These are phyloP conservation scores for Sporisorium reilianum DNA, from an alignment of 1,284 basidiomycete genomes.

Conservation along the genomic window DNA sequence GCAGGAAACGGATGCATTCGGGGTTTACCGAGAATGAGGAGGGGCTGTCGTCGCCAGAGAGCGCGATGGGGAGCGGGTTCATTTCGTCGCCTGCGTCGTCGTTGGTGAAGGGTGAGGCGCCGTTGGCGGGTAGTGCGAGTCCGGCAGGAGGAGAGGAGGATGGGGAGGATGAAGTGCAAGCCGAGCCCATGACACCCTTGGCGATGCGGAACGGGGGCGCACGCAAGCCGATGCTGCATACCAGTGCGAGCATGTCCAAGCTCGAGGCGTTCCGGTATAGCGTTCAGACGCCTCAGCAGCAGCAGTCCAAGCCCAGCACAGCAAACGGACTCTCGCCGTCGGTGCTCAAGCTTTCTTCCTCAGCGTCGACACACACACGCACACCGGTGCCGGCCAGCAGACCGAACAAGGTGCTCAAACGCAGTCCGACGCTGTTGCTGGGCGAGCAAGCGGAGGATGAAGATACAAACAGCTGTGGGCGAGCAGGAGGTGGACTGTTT, in stretches of 20 bases:
- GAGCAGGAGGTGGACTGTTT: slow-evolving; percentile 16
- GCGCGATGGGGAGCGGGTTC: slow-evolving; percentile 30
- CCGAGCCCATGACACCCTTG: slow-evolving; percentile 30
- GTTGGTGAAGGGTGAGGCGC: slow-evolving; percentile 18
- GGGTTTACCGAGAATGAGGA: slow-evolving; percentile 9
- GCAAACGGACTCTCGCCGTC: slow-evolving; percentile 20
- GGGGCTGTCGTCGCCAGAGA: slow-evolving; percentile 29
- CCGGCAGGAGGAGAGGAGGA: slow-evolving; percentile 1
- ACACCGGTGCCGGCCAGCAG: not conserved
- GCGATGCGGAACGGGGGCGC: not conserved
- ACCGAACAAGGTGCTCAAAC: slow-evolving; percentile 32
- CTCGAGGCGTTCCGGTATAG: slow-evolving; percentile 42
- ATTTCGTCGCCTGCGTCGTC: slow-evolving; percentile 51
- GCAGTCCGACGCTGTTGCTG: slow-evolving; percentile 29
- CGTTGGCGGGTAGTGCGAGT: not conserved
- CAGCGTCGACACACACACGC: not conserved
- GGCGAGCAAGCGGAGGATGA: not conserved
- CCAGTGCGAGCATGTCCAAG: slow-evolving; percentile 41
- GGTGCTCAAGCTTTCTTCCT: slow-evolving; percentile 16
- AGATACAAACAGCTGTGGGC: not conserved
- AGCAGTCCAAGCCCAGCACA: not conserved
- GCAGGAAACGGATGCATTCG: slow-evolving; percentile 27
- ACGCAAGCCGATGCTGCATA: slow-evolving; percentile 20
- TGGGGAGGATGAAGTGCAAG: slow-evolving; percentile 16
- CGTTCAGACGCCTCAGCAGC: slow-evolving; percentile 11